phyloP scores from a whole-genome alignment of 75 land plant genomes.

The Larix kaempferi region DNA sequence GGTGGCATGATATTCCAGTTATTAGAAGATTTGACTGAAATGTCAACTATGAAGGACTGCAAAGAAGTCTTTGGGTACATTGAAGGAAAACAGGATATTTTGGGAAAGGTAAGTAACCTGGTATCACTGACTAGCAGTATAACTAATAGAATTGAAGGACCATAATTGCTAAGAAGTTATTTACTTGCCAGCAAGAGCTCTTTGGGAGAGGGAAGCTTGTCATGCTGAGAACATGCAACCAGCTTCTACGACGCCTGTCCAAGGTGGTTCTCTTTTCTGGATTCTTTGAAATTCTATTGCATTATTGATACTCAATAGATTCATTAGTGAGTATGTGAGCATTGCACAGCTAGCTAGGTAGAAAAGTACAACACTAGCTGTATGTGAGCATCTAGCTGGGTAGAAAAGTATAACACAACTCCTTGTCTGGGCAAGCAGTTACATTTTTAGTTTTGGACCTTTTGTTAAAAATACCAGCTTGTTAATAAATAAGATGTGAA shows the following conservation, averaged over 20 bases:
- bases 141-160: neutral
- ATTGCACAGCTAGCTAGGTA: neutral
- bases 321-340: neutral
- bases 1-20: slow-evolving; percentile 99
- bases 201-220: slow-evolving; percentile 99
- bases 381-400: too few species aligned
- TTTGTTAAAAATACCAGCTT: neutral
- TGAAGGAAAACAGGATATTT: slow-evolving; percentile 88
- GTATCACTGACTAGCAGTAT: neutral
- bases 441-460: neutral
- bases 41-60: slow-evolving; percentile 96
- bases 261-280: slow-evolving; percentile 43
- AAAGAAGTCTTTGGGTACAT: slow-evolving; percentile 96
- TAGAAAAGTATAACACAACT: neutral
- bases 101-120: slow-evolving; percentile 75
- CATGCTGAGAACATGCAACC: slow-evolving; percentile 99
- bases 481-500: too few species aligned
- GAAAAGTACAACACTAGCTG: neutral
- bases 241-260: slow-evolving; percentile 93
- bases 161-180: slow-evolving; percentile 1
- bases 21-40: slow-evolving; percentile 95
- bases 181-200: slow-evolving; percentile 65
- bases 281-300: too few species aligned
- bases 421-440: neutral
- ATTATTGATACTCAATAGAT: neutral